Base-by-base conservation (phyloP, 768 basidiomycete genomes). In the Mycena venus region DNA sequence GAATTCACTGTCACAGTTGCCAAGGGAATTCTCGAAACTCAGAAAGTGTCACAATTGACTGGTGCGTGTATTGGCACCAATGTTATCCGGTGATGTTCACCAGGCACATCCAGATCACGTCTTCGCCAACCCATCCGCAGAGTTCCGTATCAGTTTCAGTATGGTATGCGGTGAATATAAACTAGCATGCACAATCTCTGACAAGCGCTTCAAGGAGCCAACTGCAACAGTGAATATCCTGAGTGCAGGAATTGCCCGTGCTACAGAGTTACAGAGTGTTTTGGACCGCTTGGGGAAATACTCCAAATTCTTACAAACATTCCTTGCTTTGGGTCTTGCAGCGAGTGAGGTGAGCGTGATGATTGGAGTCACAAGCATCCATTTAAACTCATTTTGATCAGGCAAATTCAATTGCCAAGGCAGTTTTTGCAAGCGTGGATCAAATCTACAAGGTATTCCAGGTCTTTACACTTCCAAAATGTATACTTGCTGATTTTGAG, bases 391-490 rank as follows among this genome's bases (percentile, higher is more conserved):
- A 71, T 21, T 34, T 79, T 5, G 75, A 75, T 66, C 75, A 80
- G 74, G 79, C 78, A 61, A 12, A 73, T 53, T 44, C 72, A 67
- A 75, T 77, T n/a, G 76, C 78, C 11, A 78, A 79, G 65, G 80
- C 79, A 12, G 74, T 80, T 40, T 64, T 80, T 31, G 61, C 69
- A n/a, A 74, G 75, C 42, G 76, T 81, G 5, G 73, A 79, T 27
- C 68, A 80, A 53, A 71, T 80, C 23, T 73, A 77, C 51, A 40
- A 77, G 31, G 78, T 80, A 29, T 51, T 31, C 59, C 62, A 47
- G 34, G 29, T 25, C 36, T 51, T 66, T 4, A 40, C 60, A 27
- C 51, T 62, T 62, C 40, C 25, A 40, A 42, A 42, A 29, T 63
- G 17, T 11, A 44, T 15, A 49, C 47, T 49, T 47, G 23, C 38